phyloP scores from a whole-genome alignment of 164 flowering plant species.

The Hamamelis virginiana region DNA sequence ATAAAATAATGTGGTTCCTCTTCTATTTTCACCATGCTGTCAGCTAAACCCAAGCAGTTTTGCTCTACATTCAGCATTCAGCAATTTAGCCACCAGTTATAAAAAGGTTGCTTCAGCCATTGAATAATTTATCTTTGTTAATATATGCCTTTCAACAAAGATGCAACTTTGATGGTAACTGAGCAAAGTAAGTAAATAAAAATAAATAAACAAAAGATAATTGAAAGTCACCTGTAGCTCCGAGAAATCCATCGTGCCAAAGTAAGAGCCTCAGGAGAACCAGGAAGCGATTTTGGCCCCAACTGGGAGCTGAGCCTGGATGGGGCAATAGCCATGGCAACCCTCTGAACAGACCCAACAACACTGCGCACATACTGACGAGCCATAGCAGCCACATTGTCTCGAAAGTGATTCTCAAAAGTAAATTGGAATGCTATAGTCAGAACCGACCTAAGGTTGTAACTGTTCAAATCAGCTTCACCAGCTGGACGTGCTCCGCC shows the following conservation, averaged over 20 bases:
- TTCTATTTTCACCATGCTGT: too few relatives aligned
- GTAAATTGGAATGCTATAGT: slow-evolving; percentile 89
- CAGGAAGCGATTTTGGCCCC: slow-evolving; percentile 50
- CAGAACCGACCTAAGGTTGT: slow-evolving; percentile 59
- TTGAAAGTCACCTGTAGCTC: slow-evolving; percentile 64
- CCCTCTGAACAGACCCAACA: slow-evolving; percentile 85
- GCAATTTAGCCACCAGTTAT: too few relatives aligned
- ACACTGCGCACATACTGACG: slow-evolving; percentile 84
- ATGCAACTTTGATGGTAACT: background rate
- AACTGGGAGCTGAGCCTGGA: slow-evolving; percentile 40
- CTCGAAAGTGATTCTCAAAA: slow-evolving; percentile 69
- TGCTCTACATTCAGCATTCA: too few relatives aligned
- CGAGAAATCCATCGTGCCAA: slow-evolving; percentile 75
- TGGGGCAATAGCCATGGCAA: slow-evolving; percentile 86
- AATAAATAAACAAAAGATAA: background rate
- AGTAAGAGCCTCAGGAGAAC: slow-evolving; percentile 80
- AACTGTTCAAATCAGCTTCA: slow-evolving; percentile 35
- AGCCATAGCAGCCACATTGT: slow-evolving; percentile 84
- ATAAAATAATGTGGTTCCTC: background rate
- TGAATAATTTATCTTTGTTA: too few relatives aligned
- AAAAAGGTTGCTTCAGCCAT: too few relatives aligned
- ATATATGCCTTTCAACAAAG: background rate
- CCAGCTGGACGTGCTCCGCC: slow-evolving; percentile 43
- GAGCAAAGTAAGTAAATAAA: background rate
- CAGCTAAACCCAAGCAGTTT: too few relatives aligned